Conservation (phyloP, 1,284 basidiomycete genomes). For the Cutaneotrichosporon cavernicola region DNA sequence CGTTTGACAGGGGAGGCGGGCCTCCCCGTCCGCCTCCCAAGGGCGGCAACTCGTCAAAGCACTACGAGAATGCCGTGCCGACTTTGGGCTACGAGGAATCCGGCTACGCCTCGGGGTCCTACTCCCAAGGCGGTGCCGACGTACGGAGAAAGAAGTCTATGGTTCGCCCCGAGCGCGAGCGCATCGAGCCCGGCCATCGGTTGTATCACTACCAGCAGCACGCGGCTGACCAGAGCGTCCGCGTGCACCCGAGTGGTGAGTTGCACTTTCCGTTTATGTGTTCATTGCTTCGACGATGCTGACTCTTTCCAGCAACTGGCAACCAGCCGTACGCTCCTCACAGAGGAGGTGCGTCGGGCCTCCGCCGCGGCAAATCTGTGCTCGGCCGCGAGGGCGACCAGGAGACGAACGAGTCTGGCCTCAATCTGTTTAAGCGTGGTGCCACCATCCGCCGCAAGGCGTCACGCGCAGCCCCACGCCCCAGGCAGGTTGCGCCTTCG, state of each 20-base stretch:
- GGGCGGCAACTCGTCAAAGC: conserved; percentile 25
- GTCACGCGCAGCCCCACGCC: conserved; percentile 55
- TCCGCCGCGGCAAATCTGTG: conserved; percentile 81
- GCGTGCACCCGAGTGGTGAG: conserved; percentile 76
- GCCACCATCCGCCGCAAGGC: conserved; percentile 70
- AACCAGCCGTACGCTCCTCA: conserved; percentile 64
- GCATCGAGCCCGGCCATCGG: conserved; percentile 91
- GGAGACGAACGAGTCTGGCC: conserved; percentile 80
- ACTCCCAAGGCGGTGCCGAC: conserved; percentile 44
- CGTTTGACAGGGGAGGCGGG: conserved; percentile 37
- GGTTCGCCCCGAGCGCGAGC: conserved; percentile 89
- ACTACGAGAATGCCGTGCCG: conserved; percentile 13
- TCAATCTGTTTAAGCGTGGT: conserved; percentile 79
- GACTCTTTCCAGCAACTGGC: conserved; percentile 65
- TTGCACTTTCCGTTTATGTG: conserved; percentile 26
- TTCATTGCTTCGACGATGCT: conserved; percentile 20
- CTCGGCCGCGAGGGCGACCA: conserved; percentile 84
- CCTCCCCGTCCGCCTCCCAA: conserved; percentile 38
- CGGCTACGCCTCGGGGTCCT: conserved; percentile 39
- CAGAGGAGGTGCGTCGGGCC: conserved; percentile 51
- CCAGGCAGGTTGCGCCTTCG: conserved; percentile 29
- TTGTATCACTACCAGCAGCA: conserved; percentile 94
- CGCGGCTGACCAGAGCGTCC: conserved; percentile 75
- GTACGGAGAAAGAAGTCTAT: conserved; percentile 85
- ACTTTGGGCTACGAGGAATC: conserved; percentile 39